Base-by-base conservation (phyloP, 371 early-diverging fungal species). In the Dipsacomyces acuminosporus region DNA sequence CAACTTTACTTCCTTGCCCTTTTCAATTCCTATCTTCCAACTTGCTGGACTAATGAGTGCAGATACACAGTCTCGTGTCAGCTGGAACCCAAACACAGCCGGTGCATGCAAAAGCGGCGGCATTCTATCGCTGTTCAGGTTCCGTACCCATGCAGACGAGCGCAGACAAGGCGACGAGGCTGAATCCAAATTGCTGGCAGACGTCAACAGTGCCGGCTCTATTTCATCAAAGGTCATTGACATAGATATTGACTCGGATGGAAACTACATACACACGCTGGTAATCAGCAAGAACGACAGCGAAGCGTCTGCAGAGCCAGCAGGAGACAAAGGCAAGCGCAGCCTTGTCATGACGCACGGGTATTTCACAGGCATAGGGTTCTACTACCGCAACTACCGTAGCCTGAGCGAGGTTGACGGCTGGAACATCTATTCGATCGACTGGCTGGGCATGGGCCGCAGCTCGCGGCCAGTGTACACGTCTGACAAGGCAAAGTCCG, bases 381-480 rank as follows among this genome's bases (percentile, higher is more conserved):
- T 90, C 66, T 96, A 86, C 71, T 94, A 84, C 72, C 74, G 87
- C 56, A 94, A 92, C 70, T 90, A 79, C 66, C 77, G 78, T 48
- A 78, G 76, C 41, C 71, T 96, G 19, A 78, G 81, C 41, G 76
- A 82, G 53, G 72, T 83, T 21, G 78, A 79, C 14, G 84, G 82
- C 8, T 86, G 82, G 64, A 80, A 85, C 41, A 56, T 91, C 15
- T 90, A 87, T 61, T 78, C 90, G 8, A 80, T 93, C 43, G 94
- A 95, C 76, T 93, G 93, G 93, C 71, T 89, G 8, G 91, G 91
- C 17, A 90, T 89, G 91, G 91, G 89, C 6, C 78, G 86, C 51
- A 85, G 85, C 51, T 83, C 87, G n/a, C 69, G 91, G 11, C 87
- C 89, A 11, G 76, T 75, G 36, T 89, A 83, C 78, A 75, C 69